Percentiles rank a stretch among this genome's conserved stretches.
Evolutionary conservation across 1,284 basidiomycete species (phyloP).

Genomic region (Takashimella tepidaria): DNA sequence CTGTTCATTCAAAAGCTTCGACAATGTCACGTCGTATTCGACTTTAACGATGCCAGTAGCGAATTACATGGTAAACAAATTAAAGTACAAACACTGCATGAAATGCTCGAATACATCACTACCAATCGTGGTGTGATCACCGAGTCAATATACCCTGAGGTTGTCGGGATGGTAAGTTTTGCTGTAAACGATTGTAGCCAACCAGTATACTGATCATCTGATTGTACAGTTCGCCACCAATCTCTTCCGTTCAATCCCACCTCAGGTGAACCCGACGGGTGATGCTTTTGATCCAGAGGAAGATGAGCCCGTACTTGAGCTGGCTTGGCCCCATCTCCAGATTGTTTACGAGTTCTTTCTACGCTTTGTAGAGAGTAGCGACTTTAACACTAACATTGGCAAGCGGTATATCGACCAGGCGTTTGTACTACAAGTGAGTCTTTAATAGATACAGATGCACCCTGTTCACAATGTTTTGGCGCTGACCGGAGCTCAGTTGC

Average conservation of each 20-base stretch:
- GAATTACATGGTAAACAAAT: slow-evolving; percentile 98
- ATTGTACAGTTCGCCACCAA: slow-evolving; percentile 79
- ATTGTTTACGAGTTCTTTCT: slow-evolving; percentile 99
- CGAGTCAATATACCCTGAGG: slow-evolving; percentile 97
- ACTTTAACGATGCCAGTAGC: slow-evolving; percentile 96
- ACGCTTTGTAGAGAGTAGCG: slow-evolving; percentile 94
- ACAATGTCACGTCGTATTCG: slow-evolving; percentile 95
- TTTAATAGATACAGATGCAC: too few species aligned
- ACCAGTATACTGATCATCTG: neutral
- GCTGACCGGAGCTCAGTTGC: slow-evolving; percentile 53
- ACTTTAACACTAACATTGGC: slow-evolving; percentile 97
- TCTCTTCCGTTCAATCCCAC: slow-evolving; percentile 98
- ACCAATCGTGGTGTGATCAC: slow-evolving; percentile 94
- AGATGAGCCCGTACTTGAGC: slow-evolving; percentile 96
- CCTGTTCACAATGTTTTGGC: neutral
- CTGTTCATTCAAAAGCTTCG: slow-evolving; percentile 92
- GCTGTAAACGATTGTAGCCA: slow-evolving; percentile 1
- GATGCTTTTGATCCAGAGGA: slow-evolving; percentile 99
- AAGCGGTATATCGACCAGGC: slow-evolving; percentile 96
- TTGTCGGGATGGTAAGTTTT: slow-evolving; percentile 84
- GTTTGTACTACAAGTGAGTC: slow-evolving; percentile 71
- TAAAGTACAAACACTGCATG: slow-evolving; percentile 94
- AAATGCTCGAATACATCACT: slow-evolving; percentile 99
- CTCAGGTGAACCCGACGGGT: slow-evolving; percentile 94
- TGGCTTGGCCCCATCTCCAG: slow-evolving; percentile 99